phyloP scores from a whole-genome alignment of 441 rosid genomes.

The Pelargonium australe region DNA sequence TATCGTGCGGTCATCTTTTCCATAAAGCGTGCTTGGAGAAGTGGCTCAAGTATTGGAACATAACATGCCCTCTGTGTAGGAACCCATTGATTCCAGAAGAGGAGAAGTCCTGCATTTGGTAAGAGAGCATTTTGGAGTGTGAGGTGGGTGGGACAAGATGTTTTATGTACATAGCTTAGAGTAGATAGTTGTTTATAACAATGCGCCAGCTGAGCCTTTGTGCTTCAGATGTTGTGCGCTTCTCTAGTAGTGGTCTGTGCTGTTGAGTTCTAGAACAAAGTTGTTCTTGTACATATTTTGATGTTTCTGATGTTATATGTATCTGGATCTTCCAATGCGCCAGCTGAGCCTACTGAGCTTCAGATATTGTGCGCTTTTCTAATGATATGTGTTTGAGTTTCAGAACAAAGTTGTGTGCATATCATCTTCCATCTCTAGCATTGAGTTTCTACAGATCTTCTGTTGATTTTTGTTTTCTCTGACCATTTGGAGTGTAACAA shows the following conservation, averaged over 20 bases:
- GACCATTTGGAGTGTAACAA: too few relatives aligned
- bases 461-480: too few relatives aligned
- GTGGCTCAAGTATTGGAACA: slow-evolving; percentile 78
- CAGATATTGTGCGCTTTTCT: not conserved
- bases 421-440: not conserved
- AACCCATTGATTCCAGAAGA: slow-evolving; percentile 62
- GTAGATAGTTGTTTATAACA: slow-evolving; percentile 11
- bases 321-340: slow-evolving; percentile 1
- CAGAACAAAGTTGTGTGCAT: not conserved
- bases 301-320: slow-evolving; percentile 18
- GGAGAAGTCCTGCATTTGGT: slow-evolving; percentile 51
- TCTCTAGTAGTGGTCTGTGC: not conserved
- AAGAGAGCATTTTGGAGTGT: slow-evolving; percentile 17
- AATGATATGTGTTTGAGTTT: not conserved
- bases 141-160: not conserved
- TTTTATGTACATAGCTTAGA: slow-evolving; percentile 34
- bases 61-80: slow-evolving; percentile 87
- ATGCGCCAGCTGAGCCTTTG: not conserved
- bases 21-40: slow-evolving; percentile 82
- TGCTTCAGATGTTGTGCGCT: not conserved
- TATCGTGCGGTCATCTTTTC: slow-evolving; percentile 78
- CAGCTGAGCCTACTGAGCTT: not conserved
- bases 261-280: not conserved
- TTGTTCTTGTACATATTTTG: slow-evolving; percentile 6
- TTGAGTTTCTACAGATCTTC: not conserved